phyloP scores from a whole-genome alignment of 2,329 filamentous ascomycete genomes.

The Diaporthe caulivora region DNA sequence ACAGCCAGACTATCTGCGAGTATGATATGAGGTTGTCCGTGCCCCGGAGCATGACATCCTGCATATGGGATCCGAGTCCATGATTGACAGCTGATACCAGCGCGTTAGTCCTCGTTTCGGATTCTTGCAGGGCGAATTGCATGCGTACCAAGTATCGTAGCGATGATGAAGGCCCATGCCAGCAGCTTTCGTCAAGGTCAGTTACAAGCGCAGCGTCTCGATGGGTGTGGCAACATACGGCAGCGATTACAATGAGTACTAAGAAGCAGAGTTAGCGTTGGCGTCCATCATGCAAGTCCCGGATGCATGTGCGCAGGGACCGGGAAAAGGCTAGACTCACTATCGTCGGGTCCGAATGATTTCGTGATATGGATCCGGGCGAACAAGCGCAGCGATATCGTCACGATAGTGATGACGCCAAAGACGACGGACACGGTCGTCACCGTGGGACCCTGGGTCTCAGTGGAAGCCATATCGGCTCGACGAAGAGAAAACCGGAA shows the following conservation, averaged over 20 bases:
- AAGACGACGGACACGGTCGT: conserved; percentile 30
- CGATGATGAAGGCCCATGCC: conserved; percentile 27
- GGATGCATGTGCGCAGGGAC: background rate
- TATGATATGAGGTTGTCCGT: conserved; percentile 21
- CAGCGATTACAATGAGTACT: conserved; percentile 12
- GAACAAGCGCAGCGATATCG: conserved; percentile 20
- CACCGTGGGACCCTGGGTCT: conserved; percentile 29
- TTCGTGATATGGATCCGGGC: conserved; percentile 21
- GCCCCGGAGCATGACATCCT: conserved; percentile 13
- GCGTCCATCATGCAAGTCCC: background rate
- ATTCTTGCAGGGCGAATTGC: too few species aligned
- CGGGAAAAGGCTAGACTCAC: background rate
- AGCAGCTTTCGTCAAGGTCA: conserved; percentile 11
- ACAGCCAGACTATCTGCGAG: conserved; percentile 53
- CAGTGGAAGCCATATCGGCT: background rate
- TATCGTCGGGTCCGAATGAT: conserved; percentile 19
- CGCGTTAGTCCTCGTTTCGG: background rate
- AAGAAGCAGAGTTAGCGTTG: background rate
- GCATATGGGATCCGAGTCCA: conserved; percentile 24
- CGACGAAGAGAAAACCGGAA: background rate
- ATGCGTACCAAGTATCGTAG: conserved; percentile 18
- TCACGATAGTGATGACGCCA: conserved; percentile 20
- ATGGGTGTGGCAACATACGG: background rate
- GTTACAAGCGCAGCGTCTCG: background rate
- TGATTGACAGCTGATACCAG: conserved; percentile 1